phyloP scores from a whole-genome alignment of 345 rosid species.

The Acer saccharum region DNA sequence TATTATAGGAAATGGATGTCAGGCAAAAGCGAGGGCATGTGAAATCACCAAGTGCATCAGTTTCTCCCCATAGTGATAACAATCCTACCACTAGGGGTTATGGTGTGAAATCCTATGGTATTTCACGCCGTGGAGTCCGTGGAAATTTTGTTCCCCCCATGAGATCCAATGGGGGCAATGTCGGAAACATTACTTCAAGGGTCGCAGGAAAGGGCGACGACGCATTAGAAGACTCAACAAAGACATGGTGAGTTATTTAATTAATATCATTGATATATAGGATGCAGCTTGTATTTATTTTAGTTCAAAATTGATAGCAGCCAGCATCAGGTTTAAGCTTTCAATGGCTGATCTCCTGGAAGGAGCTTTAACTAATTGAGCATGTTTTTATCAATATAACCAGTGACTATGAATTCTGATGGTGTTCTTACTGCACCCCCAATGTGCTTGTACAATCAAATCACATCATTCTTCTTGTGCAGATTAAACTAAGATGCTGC shows the following conservation, averaged over 20 bases:
- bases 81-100: conserved; percentile 48
- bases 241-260: conserved; percentile 61
- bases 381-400: background rate
- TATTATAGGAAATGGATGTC: conserved; percentile 78
- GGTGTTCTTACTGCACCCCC: background rate
- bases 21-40: conserved; percentile 64
- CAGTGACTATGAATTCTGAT: background rate
- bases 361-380: conserved; percentile 18
- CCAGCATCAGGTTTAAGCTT: background rate
- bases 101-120: conserved; percentile 63
- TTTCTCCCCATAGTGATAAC: conserved; percentile 65
- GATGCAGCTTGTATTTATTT: background rate
- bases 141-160: conserved; percentile 91
- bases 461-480: background rate
- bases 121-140: conserved; percentile 68
- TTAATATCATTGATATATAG: conserved; percentile 1
- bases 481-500: background rate
- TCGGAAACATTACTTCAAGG: conserved; percentile 70
- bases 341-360: background rate
- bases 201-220: conserved; percentile 76
- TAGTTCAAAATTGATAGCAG: background rate
- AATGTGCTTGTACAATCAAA: background rate
- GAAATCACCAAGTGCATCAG: conserved; percentile 59
- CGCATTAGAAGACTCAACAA: conserved; percentile 79
- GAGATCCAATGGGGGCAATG: conserved; percentile 63